Evolutionary conservation across 352 stramenopile species (phyloP), one percentile per base, ranked within the genome.

Genomic region (Saprolegnia diclina): DNA sequence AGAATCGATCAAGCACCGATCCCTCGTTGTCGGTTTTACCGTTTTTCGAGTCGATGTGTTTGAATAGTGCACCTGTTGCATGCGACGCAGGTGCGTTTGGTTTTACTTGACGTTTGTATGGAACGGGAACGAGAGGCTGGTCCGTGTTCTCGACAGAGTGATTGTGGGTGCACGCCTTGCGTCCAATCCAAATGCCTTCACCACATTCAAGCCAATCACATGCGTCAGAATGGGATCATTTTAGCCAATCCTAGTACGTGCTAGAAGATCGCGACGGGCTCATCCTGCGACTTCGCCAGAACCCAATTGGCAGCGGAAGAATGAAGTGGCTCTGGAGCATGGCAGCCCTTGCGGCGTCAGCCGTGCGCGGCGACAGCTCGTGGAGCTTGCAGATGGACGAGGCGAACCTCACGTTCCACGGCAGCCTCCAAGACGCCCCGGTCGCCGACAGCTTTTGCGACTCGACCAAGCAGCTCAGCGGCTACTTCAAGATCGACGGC

Each of bases 401-500:
- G 37, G 37, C 52, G 18, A 53, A 35, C 40, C 52, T 66, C 37
- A 42, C 14, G 13, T 66, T 66, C 57, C 19, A 53, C 32, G 57
- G 57, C n/a, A 56, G 13, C 19, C 35, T 66, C 19, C 21, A 56
- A 40, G 59, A 71, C n/a, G 44, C 21, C 14, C 56, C 77, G 1
- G 85, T 91, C 62, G 79, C 80, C 21, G 74, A 79, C 19, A 76
- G 75, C 13, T 92, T 91, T 44, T 91, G 85, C 61, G 81, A 91
- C 71, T 73, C 74, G n/a, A 89, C 85, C 24, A 86, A 90, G 74
- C 81, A 90, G 63, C 67, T 91, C 44, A 90, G 81, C 62, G 87
- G 87, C 38, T 95, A 93, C 79, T 92, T 95, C 70, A 86, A 91
- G 65, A 88, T 95, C 72, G 70, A 78, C 21, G 80, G 82, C 26